These are phyloP conservation scores for Xerocomus nothofagi DNA, from an alignment of 1,284 basidiomycete species.

Conservation along the genomic window DNA sequence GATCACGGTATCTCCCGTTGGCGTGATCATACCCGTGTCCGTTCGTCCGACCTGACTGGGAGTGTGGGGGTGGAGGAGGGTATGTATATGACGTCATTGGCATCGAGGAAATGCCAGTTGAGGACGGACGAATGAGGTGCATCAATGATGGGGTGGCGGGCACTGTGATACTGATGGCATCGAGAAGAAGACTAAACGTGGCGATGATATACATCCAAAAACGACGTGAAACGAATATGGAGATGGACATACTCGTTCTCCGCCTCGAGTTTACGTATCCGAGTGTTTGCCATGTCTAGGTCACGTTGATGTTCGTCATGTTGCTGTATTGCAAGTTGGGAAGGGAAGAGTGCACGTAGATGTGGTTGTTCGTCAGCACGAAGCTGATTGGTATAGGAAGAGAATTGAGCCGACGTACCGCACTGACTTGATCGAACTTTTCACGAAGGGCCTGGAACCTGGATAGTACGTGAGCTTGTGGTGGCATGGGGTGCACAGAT, in stretches of 20 bases:
- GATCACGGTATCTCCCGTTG: conserved; percentile 31
- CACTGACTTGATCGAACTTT: conserved; percentile 51
- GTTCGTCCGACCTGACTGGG: conserved; percentile 21
- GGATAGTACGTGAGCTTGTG: neutral
- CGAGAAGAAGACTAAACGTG: conserved; percentile 31
- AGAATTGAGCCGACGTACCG: conserved; percentile 37
- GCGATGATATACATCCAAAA: neutral
- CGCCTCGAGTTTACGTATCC: conserved; percentile 53
- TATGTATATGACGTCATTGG: conserved; percentile 22
- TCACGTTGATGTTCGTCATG: conserved; percentile 46
- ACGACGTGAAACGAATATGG: neutral
- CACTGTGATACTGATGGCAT: conserved; percentile 34
- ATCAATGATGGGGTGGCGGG: conserved; percentile 34
- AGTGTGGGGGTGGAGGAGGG: conserved; percentile 9
- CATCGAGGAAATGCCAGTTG: conserved; percentile 22
- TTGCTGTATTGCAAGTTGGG: conserved; percentile 32
- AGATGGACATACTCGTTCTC: conserved; percentile 55
- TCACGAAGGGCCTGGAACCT: conserved; percentile 56
- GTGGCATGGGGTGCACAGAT: neutral
- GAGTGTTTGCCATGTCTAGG: conserved; percentile 47
- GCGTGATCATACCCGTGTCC: conserved; percentile 25
- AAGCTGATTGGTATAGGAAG: neutral
- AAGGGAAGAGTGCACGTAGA: neutral
- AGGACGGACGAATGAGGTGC: conserved; percentile 33
- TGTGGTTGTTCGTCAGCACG: neutral